Evolutionary conservation across 75 land plant species (phyloP).

Genomic region (Pseudotsuga menziesii): DNA sequence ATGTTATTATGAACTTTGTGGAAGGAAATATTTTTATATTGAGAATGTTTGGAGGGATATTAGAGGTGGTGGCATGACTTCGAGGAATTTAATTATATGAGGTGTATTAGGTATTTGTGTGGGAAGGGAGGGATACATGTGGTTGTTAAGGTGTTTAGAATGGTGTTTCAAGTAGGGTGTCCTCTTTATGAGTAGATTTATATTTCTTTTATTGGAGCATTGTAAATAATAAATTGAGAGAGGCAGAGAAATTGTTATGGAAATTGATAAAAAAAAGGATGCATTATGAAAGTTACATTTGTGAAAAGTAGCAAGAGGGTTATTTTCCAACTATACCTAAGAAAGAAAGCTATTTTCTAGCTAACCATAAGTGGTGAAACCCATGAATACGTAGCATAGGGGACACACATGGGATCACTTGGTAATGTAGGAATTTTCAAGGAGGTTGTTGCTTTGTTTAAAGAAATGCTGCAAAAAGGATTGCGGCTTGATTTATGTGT

Average conservation of each 20-base stretch:
- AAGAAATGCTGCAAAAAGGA: constrained; percentile 17
- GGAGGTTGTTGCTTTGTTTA: constrained; percentile 20
- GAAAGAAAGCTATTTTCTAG: too few relatives aligned
- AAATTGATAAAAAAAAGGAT: constrained; percentile 16
- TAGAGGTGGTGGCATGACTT: background rate
- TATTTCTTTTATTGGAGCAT: constrained; percentile 14
- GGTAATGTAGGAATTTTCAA: constrained; percentile 20
- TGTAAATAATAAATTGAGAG: constrained; percentile 22
- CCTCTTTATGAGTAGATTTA: constrained; percentile 10
- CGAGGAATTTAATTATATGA: background rate
- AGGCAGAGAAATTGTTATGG: constrained; percentile 19
- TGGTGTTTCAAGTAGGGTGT: constrained; percentile 4
- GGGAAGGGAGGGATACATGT: constrained; percentile 9
- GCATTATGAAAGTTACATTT: background rate
- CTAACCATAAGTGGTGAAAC: background rate
- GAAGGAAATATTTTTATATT: constrained; percentile 9
- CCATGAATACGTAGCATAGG: constrained; percentile 16
- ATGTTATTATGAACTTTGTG: constrained; percentile 16
- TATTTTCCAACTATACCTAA: too few relatives aligned
- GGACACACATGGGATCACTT: constrained; percentile 18
- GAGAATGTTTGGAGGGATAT: constrained; percentile 20
- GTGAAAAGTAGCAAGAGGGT: constrained; percentile 18
- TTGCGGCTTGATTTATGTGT: constrained; percentile 13
- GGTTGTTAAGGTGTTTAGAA: constrained; percentile 4
- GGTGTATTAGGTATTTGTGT: constrained; percentile 14